A percentile compares a stretch with the other conserved stretches of the same genome.
Evolutionary conservation across 176 grass and related monocot genomes (phyloP).

Genomic region (Oryza brachyantha): DNA sequence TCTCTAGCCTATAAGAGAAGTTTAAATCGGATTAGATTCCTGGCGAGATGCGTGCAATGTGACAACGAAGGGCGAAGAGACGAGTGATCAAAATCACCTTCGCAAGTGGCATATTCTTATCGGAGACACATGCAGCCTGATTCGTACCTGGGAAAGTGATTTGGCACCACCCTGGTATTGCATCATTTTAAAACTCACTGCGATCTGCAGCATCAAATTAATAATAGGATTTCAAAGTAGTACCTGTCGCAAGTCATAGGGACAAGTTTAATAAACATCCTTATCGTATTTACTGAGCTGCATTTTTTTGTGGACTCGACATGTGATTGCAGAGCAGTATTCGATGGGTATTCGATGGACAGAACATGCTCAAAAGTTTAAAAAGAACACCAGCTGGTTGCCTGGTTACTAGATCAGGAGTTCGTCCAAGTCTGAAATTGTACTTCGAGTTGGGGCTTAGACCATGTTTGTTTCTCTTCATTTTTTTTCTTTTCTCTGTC

Average conservation of each 20-base stretch:
- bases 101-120: not conserved
- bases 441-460: too few species aligned
- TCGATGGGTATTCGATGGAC: not conserved
- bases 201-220: not conserved
- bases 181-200: not conserved
- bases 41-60: not conserved
- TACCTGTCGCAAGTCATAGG: not conserved
- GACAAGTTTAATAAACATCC: not conserved
- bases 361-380: not conserved
- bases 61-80: not conserved
- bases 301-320: not conserved
- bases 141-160: not conserved
- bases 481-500: too few species aligned
- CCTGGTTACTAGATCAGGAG: not conserved
- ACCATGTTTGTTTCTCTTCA: too few species aligned
- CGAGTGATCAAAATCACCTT: not conserved
- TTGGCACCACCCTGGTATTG: not conserved
- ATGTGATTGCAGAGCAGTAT: not conserved
- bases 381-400: not conserved
- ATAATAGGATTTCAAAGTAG: not conserved
- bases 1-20: not conserved
- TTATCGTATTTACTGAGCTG: not conserved
- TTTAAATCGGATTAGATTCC: not conserved
- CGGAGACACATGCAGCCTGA: not conserved
- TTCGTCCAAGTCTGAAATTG: not conserved